These are phyloP conservation scores for Microthyrium microscopicum DNA, from an alignment of 2,329 filamentous ascomycete species.

Conservation along the genomic window DNA sequence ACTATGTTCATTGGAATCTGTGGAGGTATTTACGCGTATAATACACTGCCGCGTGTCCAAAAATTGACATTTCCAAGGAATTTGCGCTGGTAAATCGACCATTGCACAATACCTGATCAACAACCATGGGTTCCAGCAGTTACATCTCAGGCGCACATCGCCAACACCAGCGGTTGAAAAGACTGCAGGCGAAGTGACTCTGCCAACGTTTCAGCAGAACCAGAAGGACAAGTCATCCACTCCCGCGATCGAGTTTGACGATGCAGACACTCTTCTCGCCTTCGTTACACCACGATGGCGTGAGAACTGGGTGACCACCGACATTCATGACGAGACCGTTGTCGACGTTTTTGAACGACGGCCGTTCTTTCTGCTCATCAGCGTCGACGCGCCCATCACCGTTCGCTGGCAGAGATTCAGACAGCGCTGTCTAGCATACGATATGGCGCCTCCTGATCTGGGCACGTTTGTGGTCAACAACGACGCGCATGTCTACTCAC, in stretches of 20 bases:
- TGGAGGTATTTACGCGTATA: slow-evolving; percentile 34
- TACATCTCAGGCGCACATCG: slow-evolving; percentile 37
- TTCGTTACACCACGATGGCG: slow-evolving; percentile 78
- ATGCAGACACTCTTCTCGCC: slow-evolving; percentile 54
- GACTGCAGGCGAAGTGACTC: slow-evolving; percentile 21
- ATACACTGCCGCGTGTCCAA: neutral
- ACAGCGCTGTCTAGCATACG: slow-evolving; percentile 25
- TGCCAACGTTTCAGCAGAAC: slow-evolving; percentile 15
- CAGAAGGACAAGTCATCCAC: slow-evolving; percentile 13
- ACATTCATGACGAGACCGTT: slow-evolving; percentile 55
- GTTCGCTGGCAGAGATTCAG: slow-evolving; percentile 60
- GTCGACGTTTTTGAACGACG: slow-evolving; percentile 62
- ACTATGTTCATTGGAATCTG: slow-evolving; percentile 63
- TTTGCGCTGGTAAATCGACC: slow-evolving; percentile 83
- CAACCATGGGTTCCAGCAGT: slow-evolving; percentile 62
- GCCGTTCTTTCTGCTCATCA: slow-evolving; percentile 86
- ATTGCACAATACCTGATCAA: slow-evolving; percentile 77
- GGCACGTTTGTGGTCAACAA: slow-evolving; percentile 44
- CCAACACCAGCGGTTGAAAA: slow-evolving; percentile 25
- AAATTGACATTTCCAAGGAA: slow-evolving; percentile 36
- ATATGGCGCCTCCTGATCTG: slow-evolving; percentile 34
- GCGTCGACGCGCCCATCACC: slow-evolving; percentile 75
- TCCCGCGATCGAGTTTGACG: slow-evolving; percentile 34
- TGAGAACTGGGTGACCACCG: slow-evolving; percentile 69
- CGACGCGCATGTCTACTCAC: slow-evolving; percentile 61